Conservation (phyloP, 805 yeast species). For the Myxozyma melibiosi region DNA sequence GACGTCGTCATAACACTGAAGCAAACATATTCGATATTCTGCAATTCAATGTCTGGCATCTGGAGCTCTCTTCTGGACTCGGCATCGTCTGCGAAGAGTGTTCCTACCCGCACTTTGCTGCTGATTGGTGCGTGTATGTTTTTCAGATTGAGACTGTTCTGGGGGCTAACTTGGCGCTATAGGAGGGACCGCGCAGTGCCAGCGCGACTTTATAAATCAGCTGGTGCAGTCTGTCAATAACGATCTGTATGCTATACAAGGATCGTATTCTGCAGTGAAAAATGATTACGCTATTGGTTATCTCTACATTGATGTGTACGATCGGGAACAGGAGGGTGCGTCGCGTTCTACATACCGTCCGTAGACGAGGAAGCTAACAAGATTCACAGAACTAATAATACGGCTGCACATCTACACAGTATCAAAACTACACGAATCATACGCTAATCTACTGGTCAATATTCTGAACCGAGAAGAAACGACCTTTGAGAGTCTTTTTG, state of each 20-base stretch:
- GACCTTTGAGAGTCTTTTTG: slow-evolving; percentile 12
- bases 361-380: not conserved
- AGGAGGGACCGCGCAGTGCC: slow-evolving; percentile 17
- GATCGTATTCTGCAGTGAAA: slow-evolving; percentile 10
- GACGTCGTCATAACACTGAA: too few relatives aligned
- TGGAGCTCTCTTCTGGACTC: slow-evolving; percentile 26
- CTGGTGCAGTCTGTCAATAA: slow-evolving; percentile 9
- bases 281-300: slow-evolving; percentile 37
- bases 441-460: slow-evolving; percentile 17
- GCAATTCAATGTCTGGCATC: slow-evolving; percentile 4
- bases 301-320: slow-evolving; percentile 36
- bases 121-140: slow-evolving; percentile 13
- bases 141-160: not conserved
- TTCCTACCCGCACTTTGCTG: slow-evolving; percentile 8
- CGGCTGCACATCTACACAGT: slow-evolving; percentile 26
- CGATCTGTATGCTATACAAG: slow-evolving; percentile 5
- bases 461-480: slow-evolving; percentile 6
- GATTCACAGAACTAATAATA: slow-evolving; percentile 16
- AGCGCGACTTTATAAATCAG: slow-evolving; percentile 19
- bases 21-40: too few relatives aligned
- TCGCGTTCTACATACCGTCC: not conserved
- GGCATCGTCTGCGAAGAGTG: slow-evolving; percentile 1
- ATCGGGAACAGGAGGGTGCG: slow-evolving; percentile 35
- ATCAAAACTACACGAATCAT: not conserved
- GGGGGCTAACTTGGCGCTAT: not conserved